Evolutionary conservation across 495 filamentous ascomycete genomes (phyloP).

Genomic region (Copromyces sp.): DNA sequence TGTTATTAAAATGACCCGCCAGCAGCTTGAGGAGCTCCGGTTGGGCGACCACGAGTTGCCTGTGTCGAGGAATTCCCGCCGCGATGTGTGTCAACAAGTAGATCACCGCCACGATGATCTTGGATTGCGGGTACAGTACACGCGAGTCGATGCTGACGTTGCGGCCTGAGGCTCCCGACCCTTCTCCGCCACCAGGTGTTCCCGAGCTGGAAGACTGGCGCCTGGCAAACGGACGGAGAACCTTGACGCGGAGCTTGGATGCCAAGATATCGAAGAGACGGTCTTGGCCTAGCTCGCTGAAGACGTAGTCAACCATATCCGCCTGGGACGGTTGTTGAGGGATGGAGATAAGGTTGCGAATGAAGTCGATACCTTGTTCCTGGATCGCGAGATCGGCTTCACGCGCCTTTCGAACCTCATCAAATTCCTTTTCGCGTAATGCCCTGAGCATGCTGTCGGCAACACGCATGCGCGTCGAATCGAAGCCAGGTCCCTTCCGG

Average conservation of each 20-base stretch:
- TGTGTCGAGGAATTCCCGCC: slow-evolving; percentile 64
- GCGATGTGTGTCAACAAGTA: slow-evolving; percentile 80
- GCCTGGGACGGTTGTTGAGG: slow-evolving; percentile 16
- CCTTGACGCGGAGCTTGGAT: slow-evolving; percentile 55
- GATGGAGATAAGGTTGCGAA: slow-evolving; percentile 73
- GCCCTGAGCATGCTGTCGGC: slow-evolving; percentile 41
- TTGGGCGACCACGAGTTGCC: slow-evolving; percentile 50
- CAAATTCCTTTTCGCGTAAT: slow-evolving; percentile 46
- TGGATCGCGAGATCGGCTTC: slow-evolving; percentile 78
- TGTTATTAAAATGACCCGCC: slow-evolving; percentile 61
- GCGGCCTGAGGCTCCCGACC: not conserved
- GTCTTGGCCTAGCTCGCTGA: slow-evolving; percentile 62
- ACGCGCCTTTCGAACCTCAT: slow-evolving; percentile 47
- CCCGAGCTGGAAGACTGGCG: slow-evolving; percentile 10
- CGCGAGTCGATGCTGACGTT: slow-evolving; percentile 22
- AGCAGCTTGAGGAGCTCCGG: slow-evolving; percentile 52
- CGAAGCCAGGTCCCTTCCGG: slow-evolving; percentile 1
- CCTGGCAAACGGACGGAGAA: slow-evolving; percentile 34
- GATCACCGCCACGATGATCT: slow-evolving; percentile 65
- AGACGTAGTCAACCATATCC: slow-evolving; percentile 80
- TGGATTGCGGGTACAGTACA: slow-evolving; percentile 47
- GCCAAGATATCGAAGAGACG: slow-evolving; percentile 66
- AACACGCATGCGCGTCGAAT: slow-evolving; percentile 25
- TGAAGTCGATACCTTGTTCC: slow-evolving; percentile 77
- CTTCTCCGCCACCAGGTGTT: not conserved